Evolutionary conservation across 768 basidiomycete species (phyloP).

Genomic region (Leccinum ochraceum): DNA sequence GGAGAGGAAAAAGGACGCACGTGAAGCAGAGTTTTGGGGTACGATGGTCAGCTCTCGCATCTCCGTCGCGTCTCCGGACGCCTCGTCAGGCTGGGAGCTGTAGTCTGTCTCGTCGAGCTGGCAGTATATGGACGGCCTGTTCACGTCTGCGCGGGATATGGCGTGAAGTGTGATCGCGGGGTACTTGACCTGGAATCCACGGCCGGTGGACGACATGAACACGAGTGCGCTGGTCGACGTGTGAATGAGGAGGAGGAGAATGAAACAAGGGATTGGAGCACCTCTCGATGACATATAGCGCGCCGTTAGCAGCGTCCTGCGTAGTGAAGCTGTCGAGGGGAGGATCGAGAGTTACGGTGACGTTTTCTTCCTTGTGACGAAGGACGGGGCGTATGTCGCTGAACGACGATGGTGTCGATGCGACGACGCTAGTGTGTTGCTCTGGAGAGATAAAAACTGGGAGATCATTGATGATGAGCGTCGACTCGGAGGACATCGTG

Average conservation of each 20-base stretch:
- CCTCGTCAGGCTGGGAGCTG: constrained; percentile 38
- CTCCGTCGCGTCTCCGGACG: constrained; percentile 40
- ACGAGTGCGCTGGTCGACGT: constrained; percentile 58
- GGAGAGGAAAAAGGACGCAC: constrained; percentile 48
- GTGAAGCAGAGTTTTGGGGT: constrained; percentile 53
- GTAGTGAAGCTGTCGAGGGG: constrained; percentile 57
- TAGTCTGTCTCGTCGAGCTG: constrained; percentile 77
- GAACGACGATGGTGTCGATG: constrained; percentile 86
- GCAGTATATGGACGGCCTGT: constrained; percentile 81
- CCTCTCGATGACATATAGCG: constrained; percentile 88
- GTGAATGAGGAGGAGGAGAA: constrained; percentile 8
- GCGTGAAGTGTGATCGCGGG: constrained; percentile 93
- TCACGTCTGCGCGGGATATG: constrained; percentile 64
- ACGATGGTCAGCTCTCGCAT: constrained; percentile 84
- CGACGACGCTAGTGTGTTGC: constrained; percentile 64
- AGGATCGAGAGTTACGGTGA: constrained; percentile 71
- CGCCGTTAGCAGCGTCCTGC: constrained; percentile 57
- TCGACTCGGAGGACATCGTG: constrained; percentile 17
- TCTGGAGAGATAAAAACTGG: constrained; percentile 57
- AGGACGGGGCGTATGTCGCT: constrained; percentile 82
- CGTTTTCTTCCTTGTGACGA: constrained; percentile 70
- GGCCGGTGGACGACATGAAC: constrained; percentile 69
- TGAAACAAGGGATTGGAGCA: constrained; percentile 31
- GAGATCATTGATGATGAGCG: constrained; percentile 38
- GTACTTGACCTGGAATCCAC: constrained; percentile 84